Percentiles rank a stretch among this genome's conserved stretches.
These are phyloP conservation scores for Crataegus laevigata DNA, from an alignment of 306 rosid genomes.

Conservation along the genomic window DNA sequence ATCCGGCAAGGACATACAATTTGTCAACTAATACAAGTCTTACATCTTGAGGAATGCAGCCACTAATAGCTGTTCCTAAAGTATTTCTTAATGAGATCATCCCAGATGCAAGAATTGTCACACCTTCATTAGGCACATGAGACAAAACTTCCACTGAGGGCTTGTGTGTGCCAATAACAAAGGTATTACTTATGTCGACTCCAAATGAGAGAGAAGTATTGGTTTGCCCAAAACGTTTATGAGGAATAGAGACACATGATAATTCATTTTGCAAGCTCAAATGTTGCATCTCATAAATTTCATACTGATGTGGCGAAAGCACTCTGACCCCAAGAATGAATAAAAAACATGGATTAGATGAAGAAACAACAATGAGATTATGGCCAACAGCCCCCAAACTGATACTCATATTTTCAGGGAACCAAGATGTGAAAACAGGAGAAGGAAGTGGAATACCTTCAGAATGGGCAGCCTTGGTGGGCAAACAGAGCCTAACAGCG, in stretches of 20 bases:
- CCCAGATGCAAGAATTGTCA: slow-evolving; percentile 64
- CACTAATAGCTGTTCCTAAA: slow-evolving; percentile 68
- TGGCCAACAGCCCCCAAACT: slow-evolving; percentile 94
- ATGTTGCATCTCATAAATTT: slow-evolving; percentile 76
- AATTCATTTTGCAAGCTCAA: slow-evolving; percentile 68
- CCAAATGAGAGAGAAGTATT: slow-evolving; percentile 37
- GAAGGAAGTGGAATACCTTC: slow-evolving; percentile 62
- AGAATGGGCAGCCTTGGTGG: slow-evolving; percentile 69
- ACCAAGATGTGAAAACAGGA: slow-evolving; percentile 82
- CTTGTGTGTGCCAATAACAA: slow-evolving; percentile 85
- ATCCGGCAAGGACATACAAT: slow-evolving; percentile 75
- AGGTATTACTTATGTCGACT: slow-evolving; percentile 41
- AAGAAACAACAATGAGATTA: slow-evolving; percentile 75
- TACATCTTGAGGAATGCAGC: slow-evolving; percentile 93
- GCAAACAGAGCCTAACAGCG: slow-evolving; percentile 82
- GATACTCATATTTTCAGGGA: slow-evolving; percentile 54
- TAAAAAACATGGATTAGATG: slow-evolving; percentile 82
- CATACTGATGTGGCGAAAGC: slow-evolving; percentile 45
- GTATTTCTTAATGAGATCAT: slow-evolving; percentile 56
- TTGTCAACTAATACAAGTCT: slow-evolving; percentile 73
- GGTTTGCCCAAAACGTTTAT: slow-evolving; percentile 25
- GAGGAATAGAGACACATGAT: slow-evolving; percentile 88
- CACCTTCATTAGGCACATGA: slow-evolving; percentile 42
- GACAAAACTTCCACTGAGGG: slow-evolving; percentile 82
- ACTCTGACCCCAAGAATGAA: slow-evolving; percentile 71